These are phyloP conservation scores for Apiotrichum montevideense DNA, from an alignment of 1,284 basidiomycete genomes.

Conservation along the genomic window DNA sequence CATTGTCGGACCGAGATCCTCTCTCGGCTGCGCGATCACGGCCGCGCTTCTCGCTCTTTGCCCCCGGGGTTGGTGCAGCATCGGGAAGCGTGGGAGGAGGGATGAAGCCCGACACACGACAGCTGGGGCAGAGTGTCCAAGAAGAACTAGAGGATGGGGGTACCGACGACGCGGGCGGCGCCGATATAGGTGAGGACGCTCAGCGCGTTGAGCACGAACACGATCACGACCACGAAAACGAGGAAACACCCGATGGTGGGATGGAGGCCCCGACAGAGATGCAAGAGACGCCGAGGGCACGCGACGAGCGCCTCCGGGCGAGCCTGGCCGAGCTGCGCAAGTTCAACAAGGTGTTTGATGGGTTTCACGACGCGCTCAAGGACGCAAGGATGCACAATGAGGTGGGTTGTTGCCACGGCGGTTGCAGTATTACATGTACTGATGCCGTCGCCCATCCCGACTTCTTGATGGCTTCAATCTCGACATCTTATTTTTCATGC, in stretches of 20 bases:
- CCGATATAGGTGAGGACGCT: too few species aligned
- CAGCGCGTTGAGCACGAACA: too few species aligned
- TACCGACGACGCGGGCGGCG: too few species aligned
- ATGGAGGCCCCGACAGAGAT: slow-evolving; percentile 15
- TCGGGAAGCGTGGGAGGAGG: too few species aligned
- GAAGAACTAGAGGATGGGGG: too few species aligned
- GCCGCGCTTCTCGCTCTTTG: neutral
- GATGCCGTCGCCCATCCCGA: too few species aligned
- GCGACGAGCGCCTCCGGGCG: slow-evolving; percentile 25
- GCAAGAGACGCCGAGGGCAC: neutral
- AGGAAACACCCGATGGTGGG: neutral
- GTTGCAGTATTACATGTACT: too few species aligned
- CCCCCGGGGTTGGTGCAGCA: neutral
- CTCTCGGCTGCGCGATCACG: neutral
- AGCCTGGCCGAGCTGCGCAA: slow-evolving; percentile 39
- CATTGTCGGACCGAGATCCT: too few species aligned
- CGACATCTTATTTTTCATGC: neutral
- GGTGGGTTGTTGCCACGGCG: slow-evolving; percentile 22
- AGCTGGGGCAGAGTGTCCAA: too few species aligned
- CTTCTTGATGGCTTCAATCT: too few species aligned
- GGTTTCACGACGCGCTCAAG: slow-evolving; percentile 37
- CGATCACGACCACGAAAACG: too few species aligned
- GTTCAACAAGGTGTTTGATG: slow-evolving; percentile 45
- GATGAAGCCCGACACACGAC: too few species aligned
- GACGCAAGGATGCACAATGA: slow-evolving; percentile 40